Conservation (phyloP, 2,329 filamentous ascomycete genomes). For the Diplocarpon rosae region DNA sequence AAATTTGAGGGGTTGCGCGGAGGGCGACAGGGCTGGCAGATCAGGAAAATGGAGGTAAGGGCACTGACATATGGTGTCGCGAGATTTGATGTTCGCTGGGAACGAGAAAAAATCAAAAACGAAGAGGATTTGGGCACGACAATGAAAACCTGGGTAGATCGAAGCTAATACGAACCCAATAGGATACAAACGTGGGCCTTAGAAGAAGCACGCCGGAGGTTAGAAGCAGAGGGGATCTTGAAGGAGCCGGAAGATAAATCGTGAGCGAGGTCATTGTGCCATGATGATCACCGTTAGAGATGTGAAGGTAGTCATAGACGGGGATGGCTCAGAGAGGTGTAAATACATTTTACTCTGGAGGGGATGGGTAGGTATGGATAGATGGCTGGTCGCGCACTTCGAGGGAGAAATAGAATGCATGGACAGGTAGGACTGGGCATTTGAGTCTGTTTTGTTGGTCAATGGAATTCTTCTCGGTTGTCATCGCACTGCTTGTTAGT, state of each 20-base stretch:
- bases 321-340: constrained; percentile 3
- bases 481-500: too few relatives aligned
- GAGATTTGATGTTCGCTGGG: background rate
- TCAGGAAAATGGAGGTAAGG: background rate
- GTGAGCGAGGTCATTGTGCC: constrained; percentile 2
- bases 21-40: background rate
- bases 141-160: background rate
- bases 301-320: background rate
- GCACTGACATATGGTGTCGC: background rate
- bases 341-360: constrained; percentile 7
- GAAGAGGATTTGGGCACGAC: background rate
- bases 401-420: background rate
- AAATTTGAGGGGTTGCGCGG: background rate
- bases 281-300: background rate
- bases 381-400: background rate
- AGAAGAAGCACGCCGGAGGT: constrained; percentile 86
- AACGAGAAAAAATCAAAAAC: background rate
- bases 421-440: background rate
- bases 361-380: background rate
- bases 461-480: too few relatives aligned
- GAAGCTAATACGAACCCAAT: constrained; percentile 23
- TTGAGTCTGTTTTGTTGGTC: background rate
- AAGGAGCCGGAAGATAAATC: constrained; percentile 52
- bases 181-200: constrained; percentile 99
- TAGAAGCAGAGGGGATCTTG: constrained; percentile 92